These are phyloP conservation scores for Russula lepida DNA, from an alignment of 768 basidiomycete genomes.

Conservation along the genomic window DNA sequence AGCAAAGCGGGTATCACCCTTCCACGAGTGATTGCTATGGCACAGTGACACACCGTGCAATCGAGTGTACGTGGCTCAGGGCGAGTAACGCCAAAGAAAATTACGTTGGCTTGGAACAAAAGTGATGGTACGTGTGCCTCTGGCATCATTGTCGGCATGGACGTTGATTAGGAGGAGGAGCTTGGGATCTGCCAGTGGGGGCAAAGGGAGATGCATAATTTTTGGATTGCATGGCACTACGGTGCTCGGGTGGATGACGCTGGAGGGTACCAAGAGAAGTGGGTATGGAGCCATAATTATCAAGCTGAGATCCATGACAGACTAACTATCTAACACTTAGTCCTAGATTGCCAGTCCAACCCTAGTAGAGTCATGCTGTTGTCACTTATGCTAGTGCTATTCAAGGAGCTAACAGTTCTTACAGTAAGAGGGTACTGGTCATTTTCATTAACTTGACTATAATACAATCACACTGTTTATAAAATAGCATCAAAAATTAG, in stretches of 20 bases:
- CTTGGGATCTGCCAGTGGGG: slow-evolving; percentile 97
- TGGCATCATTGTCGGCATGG: slow-evolving; percentile 89
- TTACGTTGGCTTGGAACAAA: slow-evolving; percentile 93
- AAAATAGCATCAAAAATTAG: too few relatives aligned
- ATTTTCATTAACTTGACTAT: too few relatives aligned
- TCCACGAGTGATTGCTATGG: slow-evolving; percentile 97
- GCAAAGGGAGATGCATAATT: slow-evolving; percentile 99
- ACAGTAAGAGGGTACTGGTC: too few relatives aligned
- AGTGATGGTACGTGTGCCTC: slow-evolving; percentile 92
- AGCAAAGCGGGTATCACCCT: slow-evolving; percentile 85
- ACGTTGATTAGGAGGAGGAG: slow-evolving; percentile 98
- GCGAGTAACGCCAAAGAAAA: slow-evolving; percentile 97
- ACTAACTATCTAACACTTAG: too few relatives aligned
- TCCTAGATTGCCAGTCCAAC: too few relatives aligned
- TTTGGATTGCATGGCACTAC: slow-evolving; percentile 92
- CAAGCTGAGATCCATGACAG: too few relatives aligned
- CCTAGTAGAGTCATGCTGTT: too few relatives aligned
- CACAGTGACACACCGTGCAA: slow-evolving; percentile 92
- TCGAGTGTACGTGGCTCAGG: slow-evolving; percentile 96
- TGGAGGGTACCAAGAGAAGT: slow-evolving; percentile 97
- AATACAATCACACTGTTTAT: too few relatives aligned
- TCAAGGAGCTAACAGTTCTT: too few relatives aligned
- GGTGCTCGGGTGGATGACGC: slow-evolving; percentile 98
- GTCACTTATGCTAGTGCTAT: too few relatives aligned
- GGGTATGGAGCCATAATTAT: too few relatives aligned